Evolutionary conservation across 2,329 filamentous ascomycete species (phyloP).

Genomic region (Colletotrichum melonis): DNA sequence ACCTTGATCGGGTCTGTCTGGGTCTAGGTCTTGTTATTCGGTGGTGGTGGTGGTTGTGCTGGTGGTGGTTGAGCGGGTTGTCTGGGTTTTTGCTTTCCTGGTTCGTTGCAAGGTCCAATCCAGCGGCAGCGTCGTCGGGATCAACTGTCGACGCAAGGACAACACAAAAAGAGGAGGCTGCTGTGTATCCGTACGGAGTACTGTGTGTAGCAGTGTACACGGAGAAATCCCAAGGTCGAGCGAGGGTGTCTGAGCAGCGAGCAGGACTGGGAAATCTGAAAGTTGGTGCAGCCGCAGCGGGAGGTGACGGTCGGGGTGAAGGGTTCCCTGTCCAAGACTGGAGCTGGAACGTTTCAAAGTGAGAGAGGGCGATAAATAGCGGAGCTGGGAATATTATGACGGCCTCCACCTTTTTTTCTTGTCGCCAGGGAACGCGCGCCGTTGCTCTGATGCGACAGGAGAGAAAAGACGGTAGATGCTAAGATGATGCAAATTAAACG

Average conservation of each 20-base stretch:
- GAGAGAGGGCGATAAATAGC: conserved; percentile 25
- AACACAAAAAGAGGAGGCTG: conserved; percentile 6
- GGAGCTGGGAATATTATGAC: conserved; percentile 34
- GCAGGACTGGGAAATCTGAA: conserved; percentile 21
- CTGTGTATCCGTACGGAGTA: background rate
- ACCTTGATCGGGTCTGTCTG: background rate
- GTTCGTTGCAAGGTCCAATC: conserved; percentile 4
- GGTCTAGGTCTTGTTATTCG: background rate
- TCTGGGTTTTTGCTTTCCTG: background rate
- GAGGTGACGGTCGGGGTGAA: conserved; percentile 14
- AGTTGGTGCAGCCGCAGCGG: conserved; percentile 22
- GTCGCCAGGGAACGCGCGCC: conserved; percentile 16
- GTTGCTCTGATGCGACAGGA: conserved; percentile 17
- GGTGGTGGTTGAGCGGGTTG: background rate
- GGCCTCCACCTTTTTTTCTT: conserved; percentile 16
- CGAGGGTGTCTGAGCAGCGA: background rate
- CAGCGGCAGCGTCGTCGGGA: conserved; percentile 21
- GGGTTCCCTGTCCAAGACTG: conserved; percentile 33
- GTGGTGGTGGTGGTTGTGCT: background rate
- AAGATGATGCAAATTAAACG: conserved; percentile 28
- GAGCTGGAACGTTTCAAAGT: conserved; percentile 35
- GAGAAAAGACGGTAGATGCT: background rate
- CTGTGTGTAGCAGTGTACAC: too few relatives aligned
- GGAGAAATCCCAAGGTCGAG: too few relatives aligned
- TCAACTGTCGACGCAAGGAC: conserved; percentile 17